Conservation (phyloP, 768 basidiomycete species). For the Rhizopogon roseolus region DNA sequence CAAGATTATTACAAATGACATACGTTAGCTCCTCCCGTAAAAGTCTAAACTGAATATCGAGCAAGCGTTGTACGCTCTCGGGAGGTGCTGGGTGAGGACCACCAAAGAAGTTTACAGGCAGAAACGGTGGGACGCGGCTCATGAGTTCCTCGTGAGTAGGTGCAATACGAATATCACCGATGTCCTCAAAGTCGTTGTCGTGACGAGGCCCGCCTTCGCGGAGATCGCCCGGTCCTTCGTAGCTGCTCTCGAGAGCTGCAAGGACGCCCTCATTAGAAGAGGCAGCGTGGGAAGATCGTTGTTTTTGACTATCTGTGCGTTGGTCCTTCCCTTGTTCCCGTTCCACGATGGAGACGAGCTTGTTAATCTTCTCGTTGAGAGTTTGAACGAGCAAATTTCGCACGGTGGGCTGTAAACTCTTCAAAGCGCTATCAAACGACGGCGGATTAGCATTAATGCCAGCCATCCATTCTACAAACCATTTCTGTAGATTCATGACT, state of each 20-base stretch:
- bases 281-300: background rate
- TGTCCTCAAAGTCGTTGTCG: constrained; percentile 60
- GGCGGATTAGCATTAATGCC: constrained; percentile 34
- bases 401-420: constrained; percentile 15
- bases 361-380: constrained; percentile 27
- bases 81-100: constrained; percentile 60
- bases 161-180: constrained; percentile 56
- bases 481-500: constrained; percentile 37
- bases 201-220: constrained; percentile 53
- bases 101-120: constrained; percentile 54
- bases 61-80: constrained; percentile 57
- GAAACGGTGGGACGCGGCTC: constrained; percentile 42
- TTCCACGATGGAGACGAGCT: constrained; percentile 40
- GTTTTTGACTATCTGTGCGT: constrained; percentile 12
- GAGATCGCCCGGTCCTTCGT: constrained; percentile 52
- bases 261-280: constrained; percentile 29
- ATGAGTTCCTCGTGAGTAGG: constrained; percentile 65
- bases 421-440: constrained; percentile 43
- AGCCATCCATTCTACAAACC: constrained; percentile 44
- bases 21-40: constrained; percentile 70
- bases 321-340: constrained; percentile 41
- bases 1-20: constrained; percentile 10
- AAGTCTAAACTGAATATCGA: constrained; percentile 74
- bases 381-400: constrained; percentile 31
- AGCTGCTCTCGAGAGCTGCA: constrained; percentile 35